Percentiles rank a stretch among this genome's conserved stretches.
These are phyloP conservation scores for Annulohypoxylon truncatum DNA, from an alignment of 2,329 filamentous ascomycete species.

Conservation along the genomic window DNA sequence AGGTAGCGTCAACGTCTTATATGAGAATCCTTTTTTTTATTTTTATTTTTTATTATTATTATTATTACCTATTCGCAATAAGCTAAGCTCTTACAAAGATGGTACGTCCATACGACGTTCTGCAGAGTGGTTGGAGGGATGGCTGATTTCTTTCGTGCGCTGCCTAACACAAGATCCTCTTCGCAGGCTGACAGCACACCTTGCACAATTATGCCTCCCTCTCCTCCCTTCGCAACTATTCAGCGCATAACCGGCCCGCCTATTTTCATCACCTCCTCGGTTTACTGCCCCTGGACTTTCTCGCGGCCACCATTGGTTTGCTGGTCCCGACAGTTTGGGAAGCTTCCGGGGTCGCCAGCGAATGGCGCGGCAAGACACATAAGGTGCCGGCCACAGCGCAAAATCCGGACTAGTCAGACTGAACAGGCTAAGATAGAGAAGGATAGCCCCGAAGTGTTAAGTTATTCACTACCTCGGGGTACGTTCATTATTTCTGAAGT, in stretches of 20 bases:
- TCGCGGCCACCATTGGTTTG: conserved; percentile 35
- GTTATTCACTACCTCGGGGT: conserved; percentile 13
- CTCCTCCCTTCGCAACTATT: conserved; percentile 24
- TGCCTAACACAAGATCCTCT: conserved; percentile 10
- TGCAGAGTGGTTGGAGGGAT: conserved; percentile 28
- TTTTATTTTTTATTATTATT: too few relatives aligned
- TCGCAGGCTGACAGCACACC: conserved; percentile 35
- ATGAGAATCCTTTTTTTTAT: conserved; percentile 34
- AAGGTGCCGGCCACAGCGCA: conserved; percentile 43
- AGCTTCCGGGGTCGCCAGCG: conserved; percentile 28
- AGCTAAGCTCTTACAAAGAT: conserved; percentile 28
- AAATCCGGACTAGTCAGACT: conserved; percentile 18
- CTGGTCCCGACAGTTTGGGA: conserved; percentile 42
- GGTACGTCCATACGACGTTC: conserved; percentile 19
- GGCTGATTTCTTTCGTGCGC: conserved; percentile 20
- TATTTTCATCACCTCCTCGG: conserved; percentile 41
- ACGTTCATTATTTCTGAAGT: too few relatives aligned
- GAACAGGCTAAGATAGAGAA: conserved; percentile 5
- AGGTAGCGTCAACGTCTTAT: conserved; percentile 19
- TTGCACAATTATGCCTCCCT: conserved; percentile 30
- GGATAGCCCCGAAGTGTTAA: conserved; percentile 12
- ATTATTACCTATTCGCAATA: too few relatives aligned
- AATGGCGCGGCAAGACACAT: conserved; percentile 37
- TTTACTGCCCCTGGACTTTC: conserved; percentile 30
- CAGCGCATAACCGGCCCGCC: conserved; percentile 42